These are phyloP conservation scores for Sanghuangporus sanghuang DNA, from an alignment of 1,284 basidiomycete species.

Conservation along the genomic window DNA sequence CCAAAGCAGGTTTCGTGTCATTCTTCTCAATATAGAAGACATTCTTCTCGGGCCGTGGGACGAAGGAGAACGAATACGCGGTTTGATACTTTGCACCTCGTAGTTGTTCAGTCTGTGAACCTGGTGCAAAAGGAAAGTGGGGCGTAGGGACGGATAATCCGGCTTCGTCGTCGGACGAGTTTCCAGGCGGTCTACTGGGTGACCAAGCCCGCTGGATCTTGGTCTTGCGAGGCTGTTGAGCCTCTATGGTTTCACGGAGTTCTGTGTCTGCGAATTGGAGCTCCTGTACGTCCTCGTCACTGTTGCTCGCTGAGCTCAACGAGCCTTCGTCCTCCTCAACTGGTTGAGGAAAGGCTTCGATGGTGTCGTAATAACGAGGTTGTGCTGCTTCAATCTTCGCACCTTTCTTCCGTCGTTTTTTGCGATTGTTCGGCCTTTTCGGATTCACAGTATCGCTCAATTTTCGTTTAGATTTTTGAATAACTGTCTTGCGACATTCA, in stretches of 20 bases:
- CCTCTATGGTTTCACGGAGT: neutral
- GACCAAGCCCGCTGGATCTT: conserved; percentile 40
- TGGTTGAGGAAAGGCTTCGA: neutral
- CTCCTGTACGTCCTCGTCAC: neutral
- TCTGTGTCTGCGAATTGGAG: neutral
- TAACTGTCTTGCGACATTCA: neutral
- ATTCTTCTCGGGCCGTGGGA: conserved; percentile 39
- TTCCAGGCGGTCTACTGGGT: conserved; percentile 42
- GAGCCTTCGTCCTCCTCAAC: neutral
- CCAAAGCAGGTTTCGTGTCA: neutral
- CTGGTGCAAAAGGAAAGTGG: neutral
- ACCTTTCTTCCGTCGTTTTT: conserved; percentile 9
- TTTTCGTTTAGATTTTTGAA: conserved; percentile 7
- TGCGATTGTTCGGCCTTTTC: neutral
- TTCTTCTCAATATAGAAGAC: conserved; percentile 33
- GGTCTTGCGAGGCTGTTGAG: neutral
- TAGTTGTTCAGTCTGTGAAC: neutral
- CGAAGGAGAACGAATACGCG: conserved; percentile 33
- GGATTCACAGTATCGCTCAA: neutral
- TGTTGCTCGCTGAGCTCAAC: neutral
- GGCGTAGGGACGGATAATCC: conserved; percentile 8
- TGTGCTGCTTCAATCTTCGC: neutral
- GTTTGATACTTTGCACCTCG: conserved; percentile 3
- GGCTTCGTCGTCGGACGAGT: conserved; percentile 44
- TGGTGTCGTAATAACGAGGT: neutral